These are phyloP conservation scores for Candida nitratophila DNA, from an alignment of 805 yeast species.

Conservation along the genomic window DNA sequence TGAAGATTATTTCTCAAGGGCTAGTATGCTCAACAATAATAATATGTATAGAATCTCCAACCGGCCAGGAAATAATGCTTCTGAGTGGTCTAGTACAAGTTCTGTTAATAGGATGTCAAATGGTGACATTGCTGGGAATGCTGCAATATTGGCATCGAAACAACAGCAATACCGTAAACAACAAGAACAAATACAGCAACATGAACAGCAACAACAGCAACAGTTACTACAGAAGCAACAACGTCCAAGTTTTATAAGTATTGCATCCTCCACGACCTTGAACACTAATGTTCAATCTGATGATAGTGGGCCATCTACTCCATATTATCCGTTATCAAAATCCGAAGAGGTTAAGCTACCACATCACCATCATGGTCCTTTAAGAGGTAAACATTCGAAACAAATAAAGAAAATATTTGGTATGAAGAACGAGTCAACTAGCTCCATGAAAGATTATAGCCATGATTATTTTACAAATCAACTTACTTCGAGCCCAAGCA, in stretches of 20 bases:
- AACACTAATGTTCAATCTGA: too few species aligned
- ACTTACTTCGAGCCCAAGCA: too few species aligned
- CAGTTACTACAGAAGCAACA: neutral
- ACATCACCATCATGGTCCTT: conserved; percentile 17
- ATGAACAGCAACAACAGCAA: neutral
- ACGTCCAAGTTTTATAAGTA: too few species aligned
- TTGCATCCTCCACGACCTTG: too few species aligned
- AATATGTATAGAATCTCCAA: neutral
- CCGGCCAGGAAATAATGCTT: neutral
- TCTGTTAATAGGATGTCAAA: neutral
- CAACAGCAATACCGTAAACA: neutral
- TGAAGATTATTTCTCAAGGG: neutral
- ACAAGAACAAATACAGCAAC: neutral
- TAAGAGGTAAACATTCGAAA: conserved; percentile 15
- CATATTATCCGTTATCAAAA: conserved; percentile 11
- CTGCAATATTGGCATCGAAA: neutral
- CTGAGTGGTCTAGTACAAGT: neutral
- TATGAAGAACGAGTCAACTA: neutral
- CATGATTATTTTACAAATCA: neutral
- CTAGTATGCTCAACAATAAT: neutral
- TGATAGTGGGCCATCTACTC: neutral
- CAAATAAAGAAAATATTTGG: conserved; percentile 17
- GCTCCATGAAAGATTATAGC: conserved; percentile 1
- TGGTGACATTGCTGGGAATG: neutral
- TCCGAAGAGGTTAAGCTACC: conserved; percentile 8